Conservation (phyloP, 139 green algal genomes). For the Coccomyxa sp. region DNA sequence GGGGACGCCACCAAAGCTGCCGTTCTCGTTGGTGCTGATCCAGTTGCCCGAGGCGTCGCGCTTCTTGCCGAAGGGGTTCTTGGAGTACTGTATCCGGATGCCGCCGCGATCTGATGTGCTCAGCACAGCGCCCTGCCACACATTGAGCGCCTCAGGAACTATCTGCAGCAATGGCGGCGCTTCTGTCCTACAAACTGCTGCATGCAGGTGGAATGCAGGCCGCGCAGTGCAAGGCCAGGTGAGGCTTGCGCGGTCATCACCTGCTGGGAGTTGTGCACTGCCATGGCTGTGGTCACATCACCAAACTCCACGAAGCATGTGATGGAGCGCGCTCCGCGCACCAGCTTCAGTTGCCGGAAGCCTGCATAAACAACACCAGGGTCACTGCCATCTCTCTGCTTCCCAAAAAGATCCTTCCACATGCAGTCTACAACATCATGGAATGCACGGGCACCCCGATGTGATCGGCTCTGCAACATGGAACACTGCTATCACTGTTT, state of each 20-base stretch:
- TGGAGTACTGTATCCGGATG: constrained; percentile 86
- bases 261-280: constrained; percentile 67
- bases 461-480: too few relatives aligned
- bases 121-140: constrained; percentile 58
- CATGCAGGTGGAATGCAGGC: not conserved
- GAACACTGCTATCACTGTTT: too few relatives aligned
- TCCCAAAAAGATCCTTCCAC: too few relatives aligned
- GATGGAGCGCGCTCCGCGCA: constrained; percentile 43
- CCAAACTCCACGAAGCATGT: constrained; percentile 88
- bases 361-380: too few relatives aligned
- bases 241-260: constrained; percentile 6
- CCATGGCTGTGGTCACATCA: constrained; percentile 61
- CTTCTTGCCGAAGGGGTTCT: constrained; percentile 89
- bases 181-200: not conserved
- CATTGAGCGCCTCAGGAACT: not conserved
- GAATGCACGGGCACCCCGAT: too few relatives aligned
- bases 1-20: too few relatives aligned
- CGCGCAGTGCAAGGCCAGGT: not conserved
- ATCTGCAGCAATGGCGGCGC: too few relatives aligned
- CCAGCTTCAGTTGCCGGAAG: constrained; percentile 83
- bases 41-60: constrained; percentile 39
- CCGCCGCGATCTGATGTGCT: constrained; percentile 71
- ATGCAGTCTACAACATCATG: too few relatives aligned
- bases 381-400: too few relatives aligned
- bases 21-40: constrained; percentile 6